Base-by-base conservation (phyloP, 768 basidiomycete genomes). In the Paxillus rubicundulus region DNA sequence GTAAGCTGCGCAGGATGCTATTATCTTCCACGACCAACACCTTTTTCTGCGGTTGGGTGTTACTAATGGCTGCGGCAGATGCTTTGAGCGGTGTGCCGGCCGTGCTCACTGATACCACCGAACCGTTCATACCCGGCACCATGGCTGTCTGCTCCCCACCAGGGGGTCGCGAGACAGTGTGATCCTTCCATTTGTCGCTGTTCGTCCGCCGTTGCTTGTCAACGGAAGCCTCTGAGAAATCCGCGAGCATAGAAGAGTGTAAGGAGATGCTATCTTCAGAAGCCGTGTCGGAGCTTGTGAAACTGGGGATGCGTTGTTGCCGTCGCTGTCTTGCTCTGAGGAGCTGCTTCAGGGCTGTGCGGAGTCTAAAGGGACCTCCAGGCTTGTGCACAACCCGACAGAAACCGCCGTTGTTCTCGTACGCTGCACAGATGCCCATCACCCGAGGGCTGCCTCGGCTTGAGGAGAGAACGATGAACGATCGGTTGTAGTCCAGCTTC, bases 1-100 rank as follows among this genome's bases (percentile, higher is more conserved):
- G 77, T 21, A 97, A 75, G 61, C 81, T 84, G 47, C 92, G 82
- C 53, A 97, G 81, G 50, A 98, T 87, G 51, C 68, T 79, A 65
- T 97, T 97, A 62, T 98, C 95, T 69, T 97, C 94, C 2, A 96
- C 89, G 1, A 96, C 84, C 37, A 97, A 73, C 5, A 95, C 84
- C 48, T 84, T 79, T 56, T 84, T 76, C 5, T 69, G 72, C 16
- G 72, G 70, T 37, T 74, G 74, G n/a, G 68, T 64, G 10, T 67
- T 66, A 17, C 77, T 77, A 14, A 80, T 55, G 7, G 82, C 72
- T 27, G 81, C 78, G 16, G 86, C 67, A 0, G 89, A 86, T 4
- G 85, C 77, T 67, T 80, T 85, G 42, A 93, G 68, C 52, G 94
- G 70, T 4, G 82, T 85, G 1, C 89, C 91, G 2, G 82, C 80